A percentile compares a stretch with the other conserved stretches of the same genome.
Conservation (phyloP, 257 asterid species). For the Jasminum sambac region DNA sequence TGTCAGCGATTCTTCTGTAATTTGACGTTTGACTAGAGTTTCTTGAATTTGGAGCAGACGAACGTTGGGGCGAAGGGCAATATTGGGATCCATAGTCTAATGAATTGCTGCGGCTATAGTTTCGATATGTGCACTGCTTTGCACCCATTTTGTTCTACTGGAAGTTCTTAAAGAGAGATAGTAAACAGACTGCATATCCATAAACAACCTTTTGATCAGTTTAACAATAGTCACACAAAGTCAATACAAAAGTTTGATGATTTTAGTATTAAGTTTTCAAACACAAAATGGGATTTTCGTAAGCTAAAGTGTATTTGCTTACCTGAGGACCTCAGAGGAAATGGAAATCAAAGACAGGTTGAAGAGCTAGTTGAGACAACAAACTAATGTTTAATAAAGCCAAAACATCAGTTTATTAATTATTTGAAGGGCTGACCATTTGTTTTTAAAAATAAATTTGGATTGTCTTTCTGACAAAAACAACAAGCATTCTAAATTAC, state of each 20-base stretch:
- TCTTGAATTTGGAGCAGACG: conserved; percentile 15
- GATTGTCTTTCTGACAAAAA: background rate
- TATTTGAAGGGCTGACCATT: conserved; percentile 31
- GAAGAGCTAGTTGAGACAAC: no score
- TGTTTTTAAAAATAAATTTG: background rate
- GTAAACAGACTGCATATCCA: background rate
- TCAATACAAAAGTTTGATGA: background rate
- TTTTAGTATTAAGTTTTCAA: background rate
- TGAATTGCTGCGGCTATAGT: background rate
- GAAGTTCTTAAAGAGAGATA: background rate
- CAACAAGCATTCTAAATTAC: conserved; percentile 16
- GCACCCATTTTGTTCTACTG: conserved; percentile 34
- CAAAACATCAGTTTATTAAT: conserved; percentile 13
- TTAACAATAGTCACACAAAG: background rate
- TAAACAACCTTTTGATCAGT: conserved; percentile 11
- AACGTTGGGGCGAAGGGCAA: conserved; percentile 23
- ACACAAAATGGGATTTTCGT: background rate
- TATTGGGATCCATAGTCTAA: conserved; percentile 17
- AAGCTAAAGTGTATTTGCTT: conserved; percentile 4
- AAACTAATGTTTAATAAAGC: background rate
- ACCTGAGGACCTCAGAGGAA: conserved; percentile 23
- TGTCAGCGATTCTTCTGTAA: conserved; percentile 57
- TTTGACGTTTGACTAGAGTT: conserved; percentile 27
- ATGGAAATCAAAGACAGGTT: background rate
- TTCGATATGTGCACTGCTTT: conserved; percentile 24